Percentiles rank a stretch among this genome's conserved stretches.
Evolutionary conservation across 108 stramenopile species (phyloP).

Genomic region (Conticribra weissflogii): DNA sequence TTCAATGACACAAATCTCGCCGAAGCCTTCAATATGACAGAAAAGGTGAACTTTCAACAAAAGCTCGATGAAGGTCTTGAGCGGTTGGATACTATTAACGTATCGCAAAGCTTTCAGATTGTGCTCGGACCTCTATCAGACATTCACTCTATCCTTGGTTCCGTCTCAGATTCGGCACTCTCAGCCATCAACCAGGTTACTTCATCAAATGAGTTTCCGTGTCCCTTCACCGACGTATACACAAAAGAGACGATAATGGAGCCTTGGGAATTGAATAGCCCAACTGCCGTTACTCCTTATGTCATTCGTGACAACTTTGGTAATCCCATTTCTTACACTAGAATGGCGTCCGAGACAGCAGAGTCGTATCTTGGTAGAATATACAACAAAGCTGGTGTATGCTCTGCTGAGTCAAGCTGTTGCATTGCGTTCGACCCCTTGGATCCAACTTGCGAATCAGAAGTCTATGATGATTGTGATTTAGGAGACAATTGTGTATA

Average conservation of each 20-base stretch:
- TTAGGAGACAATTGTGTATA: conserved; percentile 41
- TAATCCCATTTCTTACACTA: conserved; percentile 12
- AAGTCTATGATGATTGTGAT: conserved; percentile 35
- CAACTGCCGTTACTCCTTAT: conserved; percentile 24
- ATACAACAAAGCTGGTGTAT: conserved; percentile 50
- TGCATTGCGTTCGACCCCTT: conserved; percentile 27
- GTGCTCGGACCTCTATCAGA: conserved; percentile 37
- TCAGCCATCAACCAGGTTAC: conserved; percentile 37
- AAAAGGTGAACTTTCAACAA: conserved; percentile 52
- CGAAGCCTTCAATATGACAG: conserved; percentile 44
- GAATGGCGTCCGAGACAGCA: conserved; percentile 24
- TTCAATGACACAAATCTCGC: conserved; percentile 55
- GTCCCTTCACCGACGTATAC: conserved; percentile 42
- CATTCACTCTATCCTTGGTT: conserved; percentile 34
- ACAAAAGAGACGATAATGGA: conserved; percentile 29
- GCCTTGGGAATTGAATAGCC: conserved; percentile 37
- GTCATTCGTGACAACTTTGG: conserved; percentile 40
- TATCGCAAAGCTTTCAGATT: conserved; percentile 28
- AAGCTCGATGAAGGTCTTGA: conserved; percentile 45
- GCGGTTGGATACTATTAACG: conserved; percentile 38
- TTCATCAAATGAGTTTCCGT: conserved; percentile 19
- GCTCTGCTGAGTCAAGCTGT: conserved; percentile 25
- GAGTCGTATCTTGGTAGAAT: conserved; percentile 37
- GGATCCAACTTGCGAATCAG: conserved; percentile 22
- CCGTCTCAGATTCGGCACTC: conserved; percentile 30